These are phyloP conservation scores for Pseudogymnoascus sp. DNA, from an alignment of 2,329 filamentous ascomycete species.

Conservation along the genomic window DNA sequence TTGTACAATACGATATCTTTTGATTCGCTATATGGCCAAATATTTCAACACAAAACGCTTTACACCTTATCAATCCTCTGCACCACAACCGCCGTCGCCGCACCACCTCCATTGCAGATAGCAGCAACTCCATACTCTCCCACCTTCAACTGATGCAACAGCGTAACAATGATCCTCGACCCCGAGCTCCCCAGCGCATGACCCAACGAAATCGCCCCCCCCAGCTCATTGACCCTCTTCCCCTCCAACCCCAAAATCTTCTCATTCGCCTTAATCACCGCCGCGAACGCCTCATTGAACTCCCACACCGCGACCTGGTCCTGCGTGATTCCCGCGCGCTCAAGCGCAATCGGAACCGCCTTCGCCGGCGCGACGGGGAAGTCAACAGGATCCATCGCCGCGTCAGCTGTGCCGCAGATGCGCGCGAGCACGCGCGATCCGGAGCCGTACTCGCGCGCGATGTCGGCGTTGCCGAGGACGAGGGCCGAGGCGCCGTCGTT, in stretches of 20 bases:
- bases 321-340: slow-evolving; percentile 82
- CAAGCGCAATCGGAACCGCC: slow-evolving; percentile 81
- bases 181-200: slow-evolving; percentile 92
- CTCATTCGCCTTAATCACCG: slow-evolving; percentile 88
- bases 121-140: slow-evolving; percentile 93
- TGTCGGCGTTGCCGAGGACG: slow-evolving; percentile 71
- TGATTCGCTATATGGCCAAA: neutral
- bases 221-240: slow-evolving; percentile 77
- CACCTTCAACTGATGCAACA: slow-evolving; percentile 81
- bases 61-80: slow-evolving; percentile 9
- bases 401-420: slow-evolving; percentile 80
- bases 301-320: slow-evolving; percentile 94
- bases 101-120: slow-evolving; percentile 95
- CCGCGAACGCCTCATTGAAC: slow-evolving; percentile 97
- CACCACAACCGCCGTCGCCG: slow-evolving; percentile 83
- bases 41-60: neutral
- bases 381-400: slow-evolving; percentile 82
- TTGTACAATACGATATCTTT: neutral
- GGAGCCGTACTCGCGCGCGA: slow-evolving; percentile 72
- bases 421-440: slow-evolving; percentile 77
- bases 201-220: slow-evolving; percentile 84
- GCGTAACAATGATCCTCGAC: slow-evolving; percentile 78
- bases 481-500: slow-evolving; percentile 92
- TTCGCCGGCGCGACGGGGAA: slow-evolving; percentile 90
- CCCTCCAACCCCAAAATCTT: slow-evolving; percentile 79